phyloP scores from a whole-genome alignment of 768 basidiomycete genomes.

The Serendipita sp. region DNA sequence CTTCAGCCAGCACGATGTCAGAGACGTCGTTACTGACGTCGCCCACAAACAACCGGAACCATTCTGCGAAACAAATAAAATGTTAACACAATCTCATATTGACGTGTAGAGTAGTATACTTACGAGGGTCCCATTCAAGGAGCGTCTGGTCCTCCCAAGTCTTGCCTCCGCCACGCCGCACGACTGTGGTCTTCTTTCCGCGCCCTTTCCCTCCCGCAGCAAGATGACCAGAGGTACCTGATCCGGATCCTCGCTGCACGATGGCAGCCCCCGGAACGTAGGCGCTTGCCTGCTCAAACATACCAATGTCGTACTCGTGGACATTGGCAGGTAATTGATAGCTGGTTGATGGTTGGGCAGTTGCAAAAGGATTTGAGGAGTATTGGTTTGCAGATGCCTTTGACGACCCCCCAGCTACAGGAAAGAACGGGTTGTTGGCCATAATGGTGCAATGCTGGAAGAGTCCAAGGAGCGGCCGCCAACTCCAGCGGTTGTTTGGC shows the following conservation, averaged over 20 bases:
- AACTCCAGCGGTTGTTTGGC: neutral
- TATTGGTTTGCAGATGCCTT: slow-evolving; percentile 9
- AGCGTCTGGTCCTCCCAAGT: slow-evolving; percentile 98
- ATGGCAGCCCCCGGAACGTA: slow-evolving; percentile 87
- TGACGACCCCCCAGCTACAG: neutral
- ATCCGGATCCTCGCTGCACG: slow-evolving; percentile 58
- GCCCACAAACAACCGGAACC: slow-evolving; percentile 96
- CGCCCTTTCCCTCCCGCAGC: slow-evolving; percentile 68
- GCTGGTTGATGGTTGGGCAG: neutral
- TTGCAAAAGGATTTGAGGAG: slow-evolving; percentile 7
- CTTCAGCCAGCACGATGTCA: slow-evolving; percentile 82
- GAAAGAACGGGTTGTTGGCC: neutral
- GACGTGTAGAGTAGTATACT: slow-evolving; percentile 18
- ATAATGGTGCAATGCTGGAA: neutral
- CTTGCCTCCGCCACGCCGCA: slow-evolving; percentile 90
- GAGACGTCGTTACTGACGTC: slow-evolving; percentile 97
- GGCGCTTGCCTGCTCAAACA: slow-evolving; percentile 78
- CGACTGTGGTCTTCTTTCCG: slow-evolving; percentile 81
- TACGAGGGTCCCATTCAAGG: slow-evolving; percentile 94
- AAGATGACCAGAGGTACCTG: neutral
- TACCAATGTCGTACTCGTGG: slow-evolving; percentile 84
- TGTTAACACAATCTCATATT: neutral
- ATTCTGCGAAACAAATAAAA: slow-evolving; percentile 34
- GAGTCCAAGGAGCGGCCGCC: slow-evolving; percentile 2
- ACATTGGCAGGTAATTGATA: slow-evolving; percentile 64